Base-by-base conservation (phyloP, 805 yeast species). In the Middelhovenomyces tepae region DNA sequence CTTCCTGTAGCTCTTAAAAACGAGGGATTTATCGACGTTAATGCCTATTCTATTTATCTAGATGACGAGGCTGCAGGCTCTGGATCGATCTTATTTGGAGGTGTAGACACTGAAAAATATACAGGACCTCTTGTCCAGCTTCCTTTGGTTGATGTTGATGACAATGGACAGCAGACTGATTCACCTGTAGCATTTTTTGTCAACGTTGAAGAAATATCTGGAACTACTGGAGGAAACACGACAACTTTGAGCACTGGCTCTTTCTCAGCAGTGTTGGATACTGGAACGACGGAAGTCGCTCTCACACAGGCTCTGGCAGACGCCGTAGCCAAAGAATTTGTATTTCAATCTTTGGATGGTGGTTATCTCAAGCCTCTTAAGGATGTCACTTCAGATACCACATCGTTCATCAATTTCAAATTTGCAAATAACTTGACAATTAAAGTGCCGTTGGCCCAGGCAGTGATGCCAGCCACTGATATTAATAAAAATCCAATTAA, bases 61-160 rank as follows among this genome's bases (percentile, higher is more conserved):
- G 69, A 75, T 44, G 55, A 57, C 3, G 44, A 50, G 14, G 43
- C 40, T 4, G 47, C 57, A 22, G 35, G 42, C 4, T 39, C 59
- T 1, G 87, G 85, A 4, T 55, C 65, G n/a, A 60, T 80, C 14
- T 52, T 80, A 31, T 81, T 81, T 59, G 89, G 91, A 30, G 91
- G 78, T 19, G 67, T 75, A 17, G 89, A 80, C 47, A 70, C 67
- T 38, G 65, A 71, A 23, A 78, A 78, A 52, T 76, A 71, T 47
- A 26, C 51, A 0, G 78, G 80, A 10, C 41, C 51, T 19, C 51
- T 77, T 22, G 52, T 62, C 20, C 56, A 72, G 1, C 50, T 78
- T 5, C 77, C 78, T 3, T 31, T 50, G n/a, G 36, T 29, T 16
- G 39, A 40, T 6, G 37, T 40, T 18, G 28, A 42, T 4, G 38